These are phyloP conservation scores for Daedaleopsis sinensis DNA, from an alignment of 768 basidiomycete species.

Conservation along the genomic window DNA sequence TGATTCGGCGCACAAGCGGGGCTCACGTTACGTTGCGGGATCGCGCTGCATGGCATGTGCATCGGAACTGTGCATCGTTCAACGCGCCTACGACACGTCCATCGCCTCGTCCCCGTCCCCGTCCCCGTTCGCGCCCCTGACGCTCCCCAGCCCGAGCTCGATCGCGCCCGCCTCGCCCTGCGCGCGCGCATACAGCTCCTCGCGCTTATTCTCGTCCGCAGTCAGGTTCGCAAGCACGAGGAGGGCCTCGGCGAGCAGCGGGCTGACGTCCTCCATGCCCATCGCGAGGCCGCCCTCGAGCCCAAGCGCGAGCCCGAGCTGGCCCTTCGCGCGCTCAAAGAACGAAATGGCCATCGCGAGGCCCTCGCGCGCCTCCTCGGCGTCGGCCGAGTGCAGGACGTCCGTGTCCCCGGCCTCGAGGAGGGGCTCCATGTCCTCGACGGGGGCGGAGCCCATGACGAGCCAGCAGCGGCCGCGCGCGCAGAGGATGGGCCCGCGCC, in stretches of 20 bases:
- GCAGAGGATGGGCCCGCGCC: constrained; percentile 47
- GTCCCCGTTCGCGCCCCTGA: neutral
- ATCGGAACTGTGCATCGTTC: neutral
- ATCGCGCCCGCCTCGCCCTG: constrained; percentile 48
- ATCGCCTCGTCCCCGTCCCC: constrained; percentile 1
- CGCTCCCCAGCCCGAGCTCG: neutral
- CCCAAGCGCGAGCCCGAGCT: constrained; percentile 1
- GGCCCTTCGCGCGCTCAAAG: constrained; percentile 35
- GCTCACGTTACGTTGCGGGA: neutral
- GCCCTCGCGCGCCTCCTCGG: constrained; percentile 57
- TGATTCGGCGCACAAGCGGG: neutral
- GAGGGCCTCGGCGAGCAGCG: constrained; percentile 55
- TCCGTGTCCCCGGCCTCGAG: constrained; percentile 47
- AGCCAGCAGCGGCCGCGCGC: constrained; percentile 60
- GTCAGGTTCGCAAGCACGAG: constrained; percentile 64
- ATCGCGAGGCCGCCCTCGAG: neutral
- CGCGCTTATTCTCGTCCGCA: constrained; percentile 46
- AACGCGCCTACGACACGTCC: neutral
- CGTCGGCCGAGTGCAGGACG: constrained; percentile 49
- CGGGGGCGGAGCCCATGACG: constrained; percentile 54
- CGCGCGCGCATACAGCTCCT: constrained; percentile 55
- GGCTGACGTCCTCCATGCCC: constrained; percentile 18
- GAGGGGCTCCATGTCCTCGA: constrained; percentile 57
- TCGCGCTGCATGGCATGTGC: neutral
- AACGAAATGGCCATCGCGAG: constrained; percentile 45